Evolutionary conservation across 2,329 filamentous ascomycete species (phyloP), one percentile per base, ranked within the genome.

Genomic region (Pestalotiopsis sp.): DNA sequence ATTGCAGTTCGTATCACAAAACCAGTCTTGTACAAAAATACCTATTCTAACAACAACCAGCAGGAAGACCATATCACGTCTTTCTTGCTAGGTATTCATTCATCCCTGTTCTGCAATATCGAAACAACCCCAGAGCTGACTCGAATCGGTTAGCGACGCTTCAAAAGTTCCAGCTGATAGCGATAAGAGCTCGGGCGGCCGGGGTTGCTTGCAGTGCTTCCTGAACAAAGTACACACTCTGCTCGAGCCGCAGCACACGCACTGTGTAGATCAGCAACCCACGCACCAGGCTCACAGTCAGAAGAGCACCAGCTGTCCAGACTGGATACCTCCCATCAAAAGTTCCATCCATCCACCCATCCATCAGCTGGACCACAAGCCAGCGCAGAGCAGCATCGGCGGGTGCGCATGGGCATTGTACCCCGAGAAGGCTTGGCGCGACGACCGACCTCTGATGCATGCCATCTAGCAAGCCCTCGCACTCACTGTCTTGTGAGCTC

Each of bases 401-500:
- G 38, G 57, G 23, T 27, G n/a, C 14, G 57, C 56, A 58, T 27
- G 57, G 27, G 57, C 23, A 36, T 59, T 36, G 57, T 27, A 36
- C 57, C 57, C 45, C 14, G 45, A n/a, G 57, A 36, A 20, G 56
- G n/a, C 59, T 62, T 38, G 59, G 59, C 59, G 59, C 27, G 20
- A 62, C 59, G 36, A 36, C 59, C 57, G 27, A 59, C 25, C 59
- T 38, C 31, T 62, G 27, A 41, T 62, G 59, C 59, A 62, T 38
- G 59, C 59, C n/a, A 27, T 20, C 59, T 40, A 52, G 45, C 45
- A 52, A 52, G 45, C 45, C 45, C 45, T 36, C 31, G 31, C 31
- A 36, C 17, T 52, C 45, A n/a, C 45, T 52, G 59, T 23, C 59
- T 62, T 40, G 59, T 62, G 59, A 62, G 59, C 59, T 62, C 59